Percentiles rank a stretch among this genome's conserved stretches.
phyloP scores from a whole-genome alignment of 768 basidiomycete species.

The Collybia mongolica region DNA sequence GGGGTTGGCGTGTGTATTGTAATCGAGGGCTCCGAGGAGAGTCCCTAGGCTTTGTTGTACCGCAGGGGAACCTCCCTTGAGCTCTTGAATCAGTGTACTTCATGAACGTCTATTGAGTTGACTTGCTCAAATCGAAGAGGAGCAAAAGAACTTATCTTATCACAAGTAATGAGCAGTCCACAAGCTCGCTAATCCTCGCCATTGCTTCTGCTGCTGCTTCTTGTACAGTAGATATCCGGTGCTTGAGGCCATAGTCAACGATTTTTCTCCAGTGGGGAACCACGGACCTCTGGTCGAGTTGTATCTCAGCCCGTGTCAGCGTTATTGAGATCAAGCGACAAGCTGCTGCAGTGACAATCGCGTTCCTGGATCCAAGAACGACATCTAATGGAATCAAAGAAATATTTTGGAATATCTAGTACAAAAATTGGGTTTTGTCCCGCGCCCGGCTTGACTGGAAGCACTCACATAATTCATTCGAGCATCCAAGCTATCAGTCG shows the following conservation, averaged over 20 bases:
- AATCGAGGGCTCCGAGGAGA: conserved; percentile 69
- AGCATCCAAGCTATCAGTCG: conserved; percentile 29
- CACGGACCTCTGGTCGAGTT: conserved; percentile 34
- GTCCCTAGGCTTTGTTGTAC: conserved; percentile 76
- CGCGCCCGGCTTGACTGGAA: not conserved
- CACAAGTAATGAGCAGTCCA: conserved; percentile 62
- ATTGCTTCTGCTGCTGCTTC: conserved; percentile 74
- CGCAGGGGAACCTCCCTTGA: conserved; percentile 45
- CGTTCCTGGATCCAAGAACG: conserved; percentile 65
- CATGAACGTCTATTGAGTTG: conserved; percentile 5
- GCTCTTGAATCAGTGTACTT: conserved; percentile 63
- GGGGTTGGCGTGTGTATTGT: conserved; percentile 51
- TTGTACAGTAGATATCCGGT: conserved; percentile 63
- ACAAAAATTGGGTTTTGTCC: not conserved
- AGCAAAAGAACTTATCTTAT: conserved; percentile 63
- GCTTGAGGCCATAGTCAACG: conserved; percentile 71
- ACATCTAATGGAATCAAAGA: conserved; percentile 53
- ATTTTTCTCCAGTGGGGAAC: conserved; percentile 67
- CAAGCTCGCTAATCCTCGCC: conserved; percentile 63
- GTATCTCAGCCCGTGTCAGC: conserved; percentile 57
- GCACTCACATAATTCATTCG: conserved; percentile 45
- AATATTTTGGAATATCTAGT: conserved; percentile 67
- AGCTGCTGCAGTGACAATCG: conserved; percentile 67
- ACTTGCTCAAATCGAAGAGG: conserved; percentile 1
- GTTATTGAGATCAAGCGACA: conserved; percentile 69